These are phyloP conservation scores for Phaeolepiota aurea DNA, from an alignment of 768 basidiomycete genomes.

Conservation along the genomic window DNA sequence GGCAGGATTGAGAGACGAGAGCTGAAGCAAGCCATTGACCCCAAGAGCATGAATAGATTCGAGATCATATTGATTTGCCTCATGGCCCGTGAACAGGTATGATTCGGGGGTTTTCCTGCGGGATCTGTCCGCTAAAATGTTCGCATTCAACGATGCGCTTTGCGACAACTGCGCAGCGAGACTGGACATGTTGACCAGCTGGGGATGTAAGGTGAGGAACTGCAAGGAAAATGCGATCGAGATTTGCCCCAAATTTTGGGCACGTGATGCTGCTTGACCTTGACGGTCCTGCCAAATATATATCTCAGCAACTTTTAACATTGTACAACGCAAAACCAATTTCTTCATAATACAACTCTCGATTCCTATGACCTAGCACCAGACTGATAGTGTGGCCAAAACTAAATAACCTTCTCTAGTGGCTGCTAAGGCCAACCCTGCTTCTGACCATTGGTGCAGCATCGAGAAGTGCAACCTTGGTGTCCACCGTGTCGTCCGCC, in stretches of 20 bases:
- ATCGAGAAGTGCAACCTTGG: neutral
- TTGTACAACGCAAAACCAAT: neutral
- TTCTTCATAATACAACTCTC: too few relatives aligned
- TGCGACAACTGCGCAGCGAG: slow-evolving; percentile 79
- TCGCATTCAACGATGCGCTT: slow-evolving; percentile 70
- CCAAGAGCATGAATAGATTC: slow-evolving; percentile 80
- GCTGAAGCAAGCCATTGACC: slow-evolving; percentile 68
- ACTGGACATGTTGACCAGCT: slow-evolving; percentile 37
- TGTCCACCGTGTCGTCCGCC: neutral
- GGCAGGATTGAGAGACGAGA: slow-evolving; percentile 50
- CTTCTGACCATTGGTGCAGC: slow-evolving; percentile 1
- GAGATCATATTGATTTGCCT: slow-evolving; percentile 81
- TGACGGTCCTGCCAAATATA: neutral
- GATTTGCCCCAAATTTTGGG: neutral
- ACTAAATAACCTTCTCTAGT: neutral
- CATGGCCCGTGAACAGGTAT: slow-evolving; percentile 80
- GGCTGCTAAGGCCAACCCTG: neutral
- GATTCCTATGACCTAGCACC: neutral
- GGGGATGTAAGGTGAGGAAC: too few relatives aligned
- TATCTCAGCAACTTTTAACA: neutral
- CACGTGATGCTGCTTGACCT: slow-evolving; percentile 2
- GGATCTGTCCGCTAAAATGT: slow-evolving; percentile 57
- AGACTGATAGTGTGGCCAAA: too few relatives aligned
- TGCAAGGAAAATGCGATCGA: too few relatives aligned
- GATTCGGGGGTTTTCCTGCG: slow-evolving; percentile 63